Evolutionary conservation across 208 protist genomes (phyloP).

Genomic region (Blastocrithidia nonstop): DNA sequence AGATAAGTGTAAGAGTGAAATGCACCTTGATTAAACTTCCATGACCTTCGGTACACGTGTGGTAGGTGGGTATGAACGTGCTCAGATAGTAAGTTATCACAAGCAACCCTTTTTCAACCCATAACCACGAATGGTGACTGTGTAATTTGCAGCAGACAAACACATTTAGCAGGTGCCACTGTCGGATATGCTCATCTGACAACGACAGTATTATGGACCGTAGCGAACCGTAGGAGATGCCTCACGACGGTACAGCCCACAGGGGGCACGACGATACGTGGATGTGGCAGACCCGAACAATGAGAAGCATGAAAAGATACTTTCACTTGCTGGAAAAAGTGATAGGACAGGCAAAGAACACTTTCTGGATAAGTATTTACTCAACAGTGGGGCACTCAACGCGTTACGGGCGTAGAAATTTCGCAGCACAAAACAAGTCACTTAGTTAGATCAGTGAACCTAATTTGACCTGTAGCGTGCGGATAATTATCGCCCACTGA

Average conservation of each 20-base stretch:
- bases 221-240: slow-evolving; percentile 71
- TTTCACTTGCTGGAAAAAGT: not conserved
- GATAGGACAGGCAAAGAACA: slow-evolving; percentile 16
- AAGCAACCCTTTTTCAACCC: slow-evolving; percentile 80
- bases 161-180: slow-evolving; percentile 43
- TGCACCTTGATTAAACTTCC: not conserved
- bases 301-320: slow-evolving; percentile 16
- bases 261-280: slow-evolving; percentile 53
- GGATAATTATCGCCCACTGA: slow-evolving; percentile 80
- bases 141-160: slow-evolving; percentile 49
- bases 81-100: slow-evolving; percentile 41
- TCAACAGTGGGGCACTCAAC: slow-evolving; percentile 1
- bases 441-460: slow-evolving; percentile 74
- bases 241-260: slow-evolving; percentile 46
- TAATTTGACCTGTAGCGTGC: slow-evolving; percentile 38
- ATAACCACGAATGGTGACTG: slow-evolving; percentile 54
- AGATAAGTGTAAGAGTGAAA: slow-evolving; percentile 1
- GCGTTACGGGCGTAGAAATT: slow-evolving; percentile 10
- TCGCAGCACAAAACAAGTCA: slow-evolving; percentile 75
- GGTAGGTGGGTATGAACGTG: slow-evolving; percentile 50
- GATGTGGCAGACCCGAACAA: slow-evolving; percentile 69
- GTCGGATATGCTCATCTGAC: slow-evolving; percentile 68
- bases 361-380: slow-evolving; percentile 82
- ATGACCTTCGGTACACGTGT: slow-evolving; percentile 5
- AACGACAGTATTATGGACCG: slow-evolving; percentile 64